A percentile compares a stretch with the other conserved stretches of the same genome.
Evolutionary conservation across 768 basidiomycete species (phyloP).

Genomic region (Phaeotremella fagi): DNA sequence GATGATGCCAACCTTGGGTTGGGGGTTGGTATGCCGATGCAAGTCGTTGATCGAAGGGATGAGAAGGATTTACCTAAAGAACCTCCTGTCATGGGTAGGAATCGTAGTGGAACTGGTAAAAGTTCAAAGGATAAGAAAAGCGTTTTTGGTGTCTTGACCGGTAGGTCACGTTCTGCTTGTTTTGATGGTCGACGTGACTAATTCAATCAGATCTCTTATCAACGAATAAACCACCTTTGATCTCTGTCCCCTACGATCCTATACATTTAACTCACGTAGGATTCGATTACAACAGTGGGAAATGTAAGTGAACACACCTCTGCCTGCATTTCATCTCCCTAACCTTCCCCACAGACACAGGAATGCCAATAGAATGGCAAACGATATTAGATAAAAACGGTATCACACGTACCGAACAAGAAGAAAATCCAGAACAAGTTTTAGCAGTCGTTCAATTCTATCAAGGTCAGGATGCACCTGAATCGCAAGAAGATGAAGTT

Average conservation of each 20-base stretch:
- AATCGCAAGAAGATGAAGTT: conserved; percentile 54
- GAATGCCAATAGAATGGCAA: conserved; percentile 98
- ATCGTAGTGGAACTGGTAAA: conserved; percentile 43
- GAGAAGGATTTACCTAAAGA: conserved; percentile 41
- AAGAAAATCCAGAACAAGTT: conserved; percentile 87
- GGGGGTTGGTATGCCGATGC: conserved; percentile 33
- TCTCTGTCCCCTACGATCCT: conserved; percentile 97
- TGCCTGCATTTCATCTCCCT: background rate
- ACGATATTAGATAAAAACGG: conserved; percentile 85
- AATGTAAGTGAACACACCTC: conserved; percentile 53
- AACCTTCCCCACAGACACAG: conserved; percentile 49
- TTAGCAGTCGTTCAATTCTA: conserved; percentile 99
- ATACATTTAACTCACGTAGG: conserved; percentile 99
- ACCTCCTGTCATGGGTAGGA: conserved; percentile 32
- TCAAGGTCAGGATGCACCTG: conserved; percentile 64
- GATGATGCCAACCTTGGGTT: conserved; percentile 35
- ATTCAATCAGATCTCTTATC: conserved; percentile 37
- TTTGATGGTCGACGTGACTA: background rate
- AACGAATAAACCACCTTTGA: conserved; percentile 57
- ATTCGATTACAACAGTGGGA: conserved; percentile 96
- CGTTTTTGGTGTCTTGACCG: conserved; percentile 46
- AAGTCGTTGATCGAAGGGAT: conserved; percentile 28
- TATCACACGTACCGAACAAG: conserved; percentile 88
- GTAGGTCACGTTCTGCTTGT: no score
- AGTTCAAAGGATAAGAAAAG: conserved; percentile 48